Evolutionary conservation across 371 early-diverging fungal species (phyloP).

Genomic region (Sporodiniella umbellata): DNA sequence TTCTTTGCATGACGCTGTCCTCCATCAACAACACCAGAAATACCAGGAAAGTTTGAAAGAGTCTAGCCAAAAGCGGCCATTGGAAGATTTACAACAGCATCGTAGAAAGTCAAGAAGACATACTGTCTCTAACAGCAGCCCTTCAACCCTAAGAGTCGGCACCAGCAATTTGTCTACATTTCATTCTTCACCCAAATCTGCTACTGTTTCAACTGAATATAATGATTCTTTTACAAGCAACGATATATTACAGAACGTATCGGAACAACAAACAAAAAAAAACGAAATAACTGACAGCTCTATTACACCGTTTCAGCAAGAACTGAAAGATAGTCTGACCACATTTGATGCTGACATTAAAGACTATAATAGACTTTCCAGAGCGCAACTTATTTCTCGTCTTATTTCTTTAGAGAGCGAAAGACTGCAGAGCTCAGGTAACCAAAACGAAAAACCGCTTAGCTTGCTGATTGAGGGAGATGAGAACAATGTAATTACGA

Average conservation of each 20-base stretch:
- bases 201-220: conserved; percentile 2
- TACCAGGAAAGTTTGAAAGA: background rate
- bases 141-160: conserved; percentile 18
- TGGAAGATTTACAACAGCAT: background rate
- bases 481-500: too few relatives aligned
- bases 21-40: conserved; percentile 20
- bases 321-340: conserved; percentile 16
- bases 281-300: conserved; percentile 19
- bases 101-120: conserved; percentile 21
- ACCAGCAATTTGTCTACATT: conserved; percentile 7
- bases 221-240: background rate
- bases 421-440: background rate
- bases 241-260: conserved; percentile 8
- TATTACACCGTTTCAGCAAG: conserved; percentile 33
- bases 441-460: background rate
- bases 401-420: conserved; percentile 4
- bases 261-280: conserved; percentile 15
- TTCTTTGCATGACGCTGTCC: conserved; percentile 19
- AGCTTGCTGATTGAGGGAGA: background rate
- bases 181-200: conserved; percentile 12
- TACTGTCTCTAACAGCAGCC: conserved; percentile 19
- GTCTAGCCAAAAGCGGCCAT: background rate
- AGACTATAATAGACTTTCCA: background rate
- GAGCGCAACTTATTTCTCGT: conserved; percentile 7
- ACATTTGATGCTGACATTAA: background rate